Percentiles rank a stretch among this genome's conserved stretches.
Conservation (phyloP, 2,329 filamentous ascomycete genomes). For the Alternaria arbusti region DNA sequence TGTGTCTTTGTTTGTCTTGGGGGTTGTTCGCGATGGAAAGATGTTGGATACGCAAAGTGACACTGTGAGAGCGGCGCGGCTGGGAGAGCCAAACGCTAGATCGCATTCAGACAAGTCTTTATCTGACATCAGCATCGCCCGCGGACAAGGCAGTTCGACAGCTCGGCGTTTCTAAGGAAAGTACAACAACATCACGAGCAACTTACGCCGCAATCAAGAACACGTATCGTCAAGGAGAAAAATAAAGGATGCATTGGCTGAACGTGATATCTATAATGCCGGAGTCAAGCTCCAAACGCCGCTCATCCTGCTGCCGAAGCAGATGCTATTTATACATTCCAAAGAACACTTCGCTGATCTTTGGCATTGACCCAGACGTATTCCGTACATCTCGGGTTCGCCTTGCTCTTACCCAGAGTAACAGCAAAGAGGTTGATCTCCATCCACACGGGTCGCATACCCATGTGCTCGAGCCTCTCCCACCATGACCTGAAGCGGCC, state of each 20-base stretch:
- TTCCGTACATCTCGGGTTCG: slow-evolving; percentile 40
- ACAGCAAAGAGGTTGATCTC: slow-evolving; percentile 44
- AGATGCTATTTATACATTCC: slow-evolving; percentile 20
- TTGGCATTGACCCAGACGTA: slow-evolving; percentile 45
- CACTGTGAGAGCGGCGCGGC: background rate
- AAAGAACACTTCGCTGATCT: slow-evolving; percentile 37
- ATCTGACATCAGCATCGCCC: background rate
- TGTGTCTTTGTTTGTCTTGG: background rate
- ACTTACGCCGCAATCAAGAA: background rate
- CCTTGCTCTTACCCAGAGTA: slow-evolving; percentile 32
- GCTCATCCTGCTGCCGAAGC: background rate
- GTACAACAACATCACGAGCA: background rate
- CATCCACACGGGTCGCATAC: slow-evolving; percentile 44
- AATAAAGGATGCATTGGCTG: background rate
- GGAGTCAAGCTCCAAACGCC: background rate
- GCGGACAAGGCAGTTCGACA: background rate
- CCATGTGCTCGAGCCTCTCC: slow-evolving; percentile 43
- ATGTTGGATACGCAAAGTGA: background rate
- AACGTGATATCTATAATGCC: background rate
- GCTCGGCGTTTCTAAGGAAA: background rate
- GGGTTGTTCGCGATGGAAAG: background rate
- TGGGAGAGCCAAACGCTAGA: background rate
- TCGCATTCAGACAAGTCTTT: background rate
- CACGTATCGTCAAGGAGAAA: background rate
- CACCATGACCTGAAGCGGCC: slow-evolving; percentile 40